Evolutionary conservation across 2,329 filamentous ascomycete species (phyloP).

Genomic region (Verruconis gallopava): DNA sequence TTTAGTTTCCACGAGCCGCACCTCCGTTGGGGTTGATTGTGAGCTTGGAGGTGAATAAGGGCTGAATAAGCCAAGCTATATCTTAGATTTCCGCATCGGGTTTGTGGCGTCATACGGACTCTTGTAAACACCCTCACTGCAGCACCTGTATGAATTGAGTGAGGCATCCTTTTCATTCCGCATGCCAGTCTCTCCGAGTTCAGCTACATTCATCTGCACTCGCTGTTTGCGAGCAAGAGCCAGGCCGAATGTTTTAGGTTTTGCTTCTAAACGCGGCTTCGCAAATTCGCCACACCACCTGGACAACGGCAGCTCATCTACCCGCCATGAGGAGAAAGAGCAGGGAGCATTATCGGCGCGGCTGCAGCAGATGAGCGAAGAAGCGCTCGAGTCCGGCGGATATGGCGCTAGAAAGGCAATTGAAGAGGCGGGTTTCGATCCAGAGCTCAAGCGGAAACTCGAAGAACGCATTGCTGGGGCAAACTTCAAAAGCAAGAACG

Average conservation of each 20-base stretch:
- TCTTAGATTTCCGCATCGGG: no score
- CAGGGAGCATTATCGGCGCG: slow-evolving; percentile 44
- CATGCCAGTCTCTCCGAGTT: slow-evolving; percentile 1
- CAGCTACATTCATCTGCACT: slow-evolving; percentile 22
- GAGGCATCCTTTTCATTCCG: no score
- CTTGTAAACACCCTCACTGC: no score
- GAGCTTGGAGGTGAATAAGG: no score
- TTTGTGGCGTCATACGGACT: no score
- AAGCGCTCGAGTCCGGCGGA: slow-evolving; percentile 42
- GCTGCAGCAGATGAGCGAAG: slow-evolving; percentile 47
- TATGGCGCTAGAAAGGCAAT: slow-evolving; percentile 42
- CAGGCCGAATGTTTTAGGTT: slow-evolving; percentile 11
- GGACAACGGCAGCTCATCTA: slow-evolving; percentile 8
- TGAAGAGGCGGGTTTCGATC: slow-evolving; percentile 49
- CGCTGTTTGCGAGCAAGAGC: slow-evolving; percentile 26
- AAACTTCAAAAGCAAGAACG: slow-evolving; percentile 41
- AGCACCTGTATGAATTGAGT: no score
- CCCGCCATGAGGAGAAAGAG: neutral
- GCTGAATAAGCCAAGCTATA: no score
- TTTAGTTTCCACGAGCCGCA: no score
- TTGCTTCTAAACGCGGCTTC: slow-evolving; percentile 10
- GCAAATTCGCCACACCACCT: slow-evolving; percentile 11
- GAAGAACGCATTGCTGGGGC: slow-evolving; percentile 46
- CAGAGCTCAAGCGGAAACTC: slow-evolving; percentile 44
- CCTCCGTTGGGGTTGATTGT: no score